A percentile compares a stretch with the other conserved stretches of the same genome.
phyloP scores from a whole-genome alignment of 371 early-diverging fungal genomes.

The Actinomortierella wolfii region DNA sequence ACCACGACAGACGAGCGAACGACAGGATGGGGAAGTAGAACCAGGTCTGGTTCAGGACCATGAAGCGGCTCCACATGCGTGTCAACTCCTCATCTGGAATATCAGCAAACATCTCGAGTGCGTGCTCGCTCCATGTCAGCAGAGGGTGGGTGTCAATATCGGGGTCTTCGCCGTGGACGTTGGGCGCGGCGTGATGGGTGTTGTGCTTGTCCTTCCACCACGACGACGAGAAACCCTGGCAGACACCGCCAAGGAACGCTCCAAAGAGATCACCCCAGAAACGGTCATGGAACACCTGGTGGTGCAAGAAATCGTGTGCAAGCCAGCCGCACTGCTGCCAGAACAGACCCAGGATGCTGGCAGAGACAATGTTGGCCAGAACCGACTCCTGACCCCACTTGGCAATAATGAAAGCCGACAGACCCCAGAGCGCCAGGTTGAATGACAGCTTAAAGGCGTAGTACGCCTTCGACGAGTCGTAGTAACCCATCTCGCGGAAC shows the following conservation, averaged over 20 bases:
- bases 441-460: conserved; percentile 68
- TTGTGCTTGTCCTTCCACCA: conserved; percentile 94
- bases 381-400: conserved; percentile 58
- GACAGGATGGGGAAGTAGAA: conserved; percentile 84
- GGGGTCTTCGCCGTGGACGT: conserved; percentile 84
- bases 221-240: conserved; percentile 77
- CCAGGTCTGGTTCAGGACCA: conserved; percentile 79
- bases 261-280: conserved; percentile 66
- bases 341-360: conserved; percentile 70
- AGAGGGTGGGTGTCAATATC: conserved; percentile 89
- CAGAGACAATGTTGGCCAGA: conserved; percentile 53
- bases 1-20: conserved; percentile 82
- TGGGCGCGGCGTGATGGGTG: conserved; percentile 87
- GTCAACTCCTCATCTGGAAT: conserved; percentile 65
- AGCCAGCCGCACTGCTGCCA: conserved; percentile 93
- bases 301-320: conserved; percentile 87
- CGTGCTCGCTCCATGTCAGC: conserved; percentile 86
- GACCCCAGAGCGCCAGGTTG: conserved; percentile 57
- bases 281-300: conserved; percentile 81
- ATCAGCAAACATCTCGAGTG: conserved; percentile 71
- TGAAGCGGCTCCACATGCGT: conserved; percentile 60
- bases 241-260: conserved; percentile 78
- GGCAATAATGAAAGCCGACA: conserved; percentile 59
- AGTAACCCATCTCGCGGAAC: conserved; percentile 66
- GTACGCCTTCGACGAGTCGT: conserved; percentile 70